Evolutionary conservation across 2,329 filamentous ascomycete species (phyloP).

Genomic region (Grosmannia huntii): DNA sequence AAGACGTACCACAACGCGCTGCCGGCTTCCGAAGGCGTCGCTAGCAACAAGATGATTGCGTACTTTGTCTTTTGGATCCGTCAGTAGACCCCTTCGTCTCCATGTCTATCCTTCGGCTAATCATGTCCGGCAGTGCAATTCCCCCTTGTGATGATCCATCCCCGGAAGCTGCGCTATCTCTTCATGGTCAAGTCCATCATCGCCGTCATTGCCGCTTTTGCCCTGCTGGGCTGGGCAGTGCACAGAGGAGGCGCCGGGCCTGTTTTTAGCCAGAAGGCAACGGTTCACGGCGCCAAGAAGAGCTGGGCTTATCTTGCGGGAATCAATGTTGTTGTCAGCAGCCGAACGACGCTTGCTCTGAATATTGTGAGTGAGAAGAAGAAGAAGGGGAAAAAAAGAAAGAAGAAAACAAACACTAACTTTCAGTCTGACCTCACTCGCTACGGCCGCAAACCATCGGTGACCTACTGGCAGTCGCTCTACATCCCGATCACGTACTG

Average conservation of each 20-base stretch:
- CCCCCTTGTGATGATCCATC: constrained; percentile 16
- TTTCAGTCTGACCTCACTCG: constrained; percentile 22
- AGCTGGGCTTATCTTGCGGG: constrained; percentile 13
- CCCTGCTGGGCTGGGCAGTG: constrained; percentile 61
- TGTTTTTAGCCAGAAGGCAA: constrained; percentile 1
- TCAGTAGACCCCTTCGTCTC: neutral
- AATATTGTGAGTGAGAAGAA: constrained; percentile 24
- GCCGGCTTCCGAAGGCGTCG: constrained; percentile 21
- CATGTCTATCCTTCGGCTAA: neutral
- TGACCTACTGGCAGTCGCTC: constrained; percentile 28
- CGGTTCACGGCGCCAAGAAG: neutral
- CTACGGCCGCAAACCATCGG: constrained; percentile 23
- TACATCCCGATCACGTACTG: constrained; percentile 23
- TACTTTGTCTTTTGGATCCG: constrained; percentile 15
- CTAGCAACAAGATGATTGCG: constrained; percentile 10
- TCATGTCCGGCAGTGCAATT: constrained; percentile 9
- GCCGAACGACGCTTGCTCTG: constrained; percentile 35
- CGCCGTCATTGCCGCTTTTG: constrained; percentile 15
- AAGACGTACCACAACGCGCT: constrained; percentile 26
- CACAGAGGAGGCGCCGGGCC: constrained; percentile 25
- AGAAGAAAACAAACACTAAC: too few relatives aligned
- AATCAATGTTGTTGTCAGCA: constrained; percentile 26
- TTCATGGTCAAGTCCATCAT: constrained; percentile 27
- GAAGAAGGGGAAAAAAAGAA: neutral
- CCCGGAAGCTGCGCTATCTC: constrained; percentile 14